These are phyloP conservation scores for Blastobotrys americana DNA, from an alignment of 805 yeast genomes.

Conservation along the genomic window DNA sequence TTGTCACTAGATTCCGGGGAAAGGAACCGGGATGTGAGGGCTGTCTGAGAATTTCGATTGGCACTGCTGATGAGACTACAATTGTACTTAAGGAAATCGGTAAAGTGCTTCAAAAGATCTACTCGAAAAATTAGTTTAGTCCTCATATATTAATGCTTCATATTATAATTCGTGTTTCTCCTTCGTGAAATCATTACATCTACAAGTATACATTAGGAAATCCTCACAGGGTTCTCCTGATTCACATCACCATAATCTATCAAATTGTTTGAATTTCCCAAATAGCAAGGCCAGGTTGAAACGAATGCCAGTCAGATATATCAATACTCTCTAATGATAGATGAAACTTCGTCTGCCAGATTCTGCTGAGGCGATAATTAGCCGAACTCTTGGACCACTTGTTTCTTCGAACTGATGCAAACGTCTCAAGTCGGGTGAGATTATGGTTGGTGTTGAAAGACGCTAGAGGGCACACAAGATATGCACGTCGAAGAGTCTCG, in stretches of 20 bases:
- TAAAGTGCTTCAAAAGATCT: constrained; percentile 14
- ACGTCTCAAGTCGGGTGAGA: constrained; percentile 1
- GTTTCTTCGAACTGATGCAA: not conserved
- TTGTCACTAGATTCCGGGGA: constrained; percentile 90
- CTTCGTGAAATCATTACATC: not conserved
- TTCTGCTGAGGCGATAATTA: constrained; percentile 11
- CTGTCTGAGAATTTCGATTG: constrained; percentile 78
- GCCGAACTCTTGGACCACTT: not conserved
- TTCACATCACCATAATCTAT: too few species aligned
- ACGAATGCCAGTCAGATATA: constrained; percentile 36
- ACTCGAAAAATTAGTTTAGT: too few species aligned
- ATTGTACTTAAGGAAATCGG: constrained; percentile 45
- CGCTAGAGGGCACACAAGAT: constrained; percentile 28
- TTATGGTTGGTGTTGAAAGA: constrained; percentile 6
- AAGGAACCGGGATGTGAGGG: constrained; percentile 84
- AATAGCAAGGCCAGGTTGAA: constrained; percentile 47
- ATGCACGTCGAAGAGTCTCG: constrained; percentile 4
- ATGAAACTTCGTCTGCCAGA: constrained; percentile 36
- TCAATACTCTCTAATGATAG: constrained; percentile 73
- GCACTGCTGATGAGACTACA: constrained; percentile 70
- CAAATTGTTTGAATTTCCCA: constrained; percentile 17
- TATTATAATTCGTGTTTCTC: too few species aligned
- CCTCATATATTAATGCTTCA: too few species aligned
- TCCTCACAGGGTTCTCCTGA: too few species aligned
- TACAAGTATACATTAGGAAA: not conserved